Evolutionary conservation across 1,139 yeast genomes (phyloP).

Genomic region (Groenewaldozyma auringiensis): DNA sequence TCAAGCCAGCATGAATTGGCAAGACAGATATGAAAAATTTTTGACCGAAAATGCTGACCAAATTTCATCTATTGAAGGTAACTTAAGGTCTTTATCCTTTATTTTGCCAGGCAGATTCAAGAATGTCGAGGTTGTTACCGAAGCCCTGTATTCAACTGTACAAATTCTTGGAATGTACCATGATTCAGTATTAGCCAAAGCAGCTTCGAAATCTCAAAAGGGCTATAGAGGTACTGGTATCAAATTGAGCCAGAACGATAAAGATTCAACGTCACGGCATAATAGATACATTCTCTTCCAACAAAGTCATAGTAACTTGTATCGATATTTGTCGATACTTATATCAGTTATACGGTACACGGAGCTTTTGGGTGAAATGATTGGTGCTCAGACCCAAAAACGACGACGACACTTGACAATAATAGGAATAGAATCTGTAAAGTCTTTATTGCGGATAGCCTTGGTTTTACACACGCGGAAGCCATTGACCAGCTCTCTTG

Average conservation of each 20-base stretch:
- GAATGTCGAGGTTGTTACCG: conserved; percentile 34
- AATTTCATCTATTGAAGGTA: conserved; percentile 33
- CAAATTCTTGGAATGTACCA: conserved; percentile 35
- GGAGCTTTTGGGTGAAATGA: conserved; percentile 35
- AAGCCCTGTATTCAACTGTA: conserved; percentile 29
- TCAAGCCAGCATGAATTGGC: conserved; percentile 17
- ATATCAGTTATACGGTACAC: conserved; percentile 31
- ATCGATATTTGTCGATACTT: conserved; percentile 26
- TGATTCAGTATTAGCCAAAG: conserved; percentile 30
- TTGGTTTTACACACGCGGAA: conserved; percentile 26
- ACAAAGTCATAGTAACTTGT: conserved; percentile 21
- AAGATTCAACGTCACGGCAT: conserved; percentile 24
- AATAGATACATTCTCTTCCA: conserved; percentile 30
- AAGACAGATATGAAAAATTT: conserved; percentile 24
- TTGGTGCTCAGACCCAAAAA: conserved; percentile 21
- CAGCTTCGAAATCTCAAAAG: conserved; percentile 21
- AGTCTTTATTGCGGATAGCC: conserved; percentile 30
- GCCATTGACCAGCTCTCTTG: conserved; percentile 29
- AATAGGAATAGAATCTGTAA: conserved; percentile 29
- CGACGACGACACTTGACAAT: conserved; percentile 27
- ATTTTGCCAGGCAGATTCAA: conserved; percentile 37
- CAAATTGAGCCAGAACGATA: neutral
- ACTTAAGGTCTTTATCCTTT: conserved; percentile 32
- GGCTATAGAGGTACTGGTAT: neutral
- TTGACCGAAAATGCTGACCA: conserved; percentile 33